A percentile compares a stretch with the other conserved stretches of the same genome.
phyloP scores from a whole-genome alignment of 345 rosid species.

The Erodium maritimum region DNA sequence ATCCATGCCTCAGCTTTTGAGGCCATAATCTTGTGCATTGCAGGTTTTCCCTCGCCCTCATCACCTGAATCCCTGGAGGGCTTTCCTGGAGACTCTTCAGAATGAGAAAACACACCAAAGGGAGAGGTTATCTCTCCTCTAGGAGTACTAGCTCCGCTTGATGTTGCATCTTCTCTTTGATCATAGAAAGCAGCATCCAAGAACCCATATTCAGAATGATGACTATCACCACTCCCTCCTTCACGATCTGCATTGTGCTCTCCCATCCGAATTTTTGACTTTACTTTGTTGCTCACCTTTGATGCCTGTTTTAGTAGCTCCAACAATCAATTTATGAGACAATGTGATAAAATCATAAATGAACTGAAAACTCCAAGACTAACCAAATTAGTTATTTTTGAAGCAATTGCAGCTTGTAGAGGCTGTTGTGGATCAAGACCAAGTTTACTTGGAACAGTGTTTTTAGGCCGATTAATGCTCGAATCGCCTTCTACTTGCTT shows the following conservation, averaged over 20 bases:
- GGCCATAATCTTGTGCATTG: slow-evolving; percentile 55
- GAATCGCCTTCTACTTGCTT: slow-evolving; percentile 38
- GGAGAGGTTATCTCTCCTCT: slow-evolving; percentile 57
- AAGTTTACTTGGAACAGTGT: slow-evolving; percentile 48
- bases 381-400: slow-evolving; percentile 87
- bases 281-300: slow-evolving; percentile 74
- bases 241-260: slow-evolving; percentile 46
- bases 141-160: slow-evolving; percentile 91
- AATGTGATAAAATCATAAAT: slow-evolving; percentile 9
- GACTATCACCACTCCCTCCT: slow-evolving; percentile 72
- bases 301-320: slow-evolving; percentile 46
- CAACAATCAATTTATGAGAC: slow-evolving; percentile 21
- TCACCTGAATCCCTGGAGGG: slow-evolving; percentile 49
- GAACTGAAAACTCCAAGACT: slow-evolving; percentile 23
- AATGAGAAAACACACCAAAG: slow-evolving; percentile 46
- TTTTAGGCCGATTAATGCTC: slow-evolving; percentile 34
- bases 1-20: slow-evolving; percentile 87
- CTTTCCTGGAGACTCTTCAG: slow-evolving; percentile 36
- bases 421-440: slow-evolving; percentile 92
- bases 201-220: slow-evolving; percentile 51
- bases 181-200: slow-evolving; percentile 40
- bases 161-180: slow-evolving; percentile 67
- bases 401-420: slow-evolving; percentile 71
- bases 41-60: slow-evolving; percentile 62
- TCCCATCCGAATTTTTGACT: slow-evolving; percentile 53